Base-by-base conservation (phyloP, 2,329 filamentous ascomycete species). In the Xylariaceae sp. region DNA sequence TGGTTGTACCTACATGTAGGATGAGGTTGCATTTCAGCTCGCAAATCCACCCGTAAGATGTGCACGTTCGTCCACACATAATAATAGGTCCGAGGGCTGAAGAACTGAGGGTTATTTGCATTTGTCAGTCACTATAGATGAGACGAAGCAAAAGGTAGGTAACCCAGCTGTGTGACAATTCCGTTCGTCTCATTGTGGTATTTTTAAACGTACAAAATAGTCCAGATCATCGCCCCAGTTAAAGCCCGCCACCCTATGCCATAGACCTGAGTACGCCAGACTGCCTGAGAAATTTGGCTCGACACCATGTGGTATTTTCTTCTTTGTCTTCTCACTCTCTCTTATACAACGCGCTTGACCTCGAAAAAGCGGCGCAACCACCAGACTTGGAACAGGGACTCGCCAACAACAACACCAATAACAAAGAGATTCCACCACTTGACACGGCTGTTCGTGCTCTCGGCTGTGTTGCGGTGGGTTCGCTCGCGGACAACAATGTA, bases 401-500 rank as follows among this genome's bases (percentile, higher is more conserved):
- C 90, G 63, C 87, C 90, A 58, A 95, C 78, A 56, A 99, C 81
- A 44, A 97, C 85, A 49, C 83, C 81, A 58, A 99, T 83, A 73
- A 99, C 91, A 72, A 97, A 97, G 62, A 97, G 81, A 71, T 94
- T 96, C 94, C 94, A 99, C 94, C 94, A 99, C 78, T 99, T 99
- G 69, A 99, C 94, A 59, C 94, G 82, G 61, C 84, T 82, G 72
- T 99, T 99, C 65, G 94, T 99, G 80, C 91, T 96, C 77, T 99
- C 94, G 57, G 94, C 94, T 10, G 94, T 99, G 76, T 99, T 99
- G 68, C 94, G 83, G 79, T 99, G 94, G 61, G 89, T 96, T 66
- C 94, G 83, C 76, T 99, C 94, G 62, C 94, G 87, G 51, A 97
- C 75, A 55, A 99, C 85, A 65, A 99, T 97, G 76, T 99, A 99